These are phyloP conservation scores for Taiwanofungus camphoratus DNA, from an alignment of 1,284 basidiomycete genomes.

Conservation along the genomic window DNA sequence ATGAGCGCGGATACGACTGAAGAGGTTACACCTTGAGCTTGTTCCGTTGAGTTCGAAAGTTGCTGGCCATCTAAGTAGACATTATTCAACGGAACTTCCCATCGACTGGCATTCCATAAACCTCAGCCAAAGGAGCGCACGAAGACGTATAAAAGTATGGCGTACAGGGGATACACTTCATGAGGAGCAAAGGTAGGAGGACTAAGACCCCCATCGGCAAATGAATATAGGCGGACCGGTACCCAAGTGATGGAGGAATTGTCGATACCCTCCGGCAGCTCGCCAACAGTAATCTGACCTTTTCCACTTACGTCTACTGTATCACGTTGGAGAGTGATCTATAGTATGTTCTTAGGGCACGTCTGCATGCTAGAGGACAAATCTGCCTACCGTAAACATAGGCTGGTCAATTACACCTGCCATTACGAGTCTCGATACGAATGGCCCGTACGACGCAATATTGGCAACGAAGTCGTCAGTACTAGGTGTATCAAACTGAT, in stretches of 20 bases:
- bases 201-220: slow-evolving; percentile 31
- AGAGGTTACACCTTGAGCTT: slow-evolving; percentile 28
- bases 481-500: slow-evolving; percentile 23
- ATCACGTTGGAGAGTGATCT: slow-evolving; percentile 37
- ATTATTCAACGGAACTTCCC: slow-evolving; percentile 53
- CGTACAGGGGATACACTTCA: slow-evolving; percentile 32
- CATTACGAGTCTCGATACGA: slow-evolving; percentile 41
- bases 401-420: slow-evolving; percentile 38
- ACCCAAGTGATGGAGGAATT: slow-evolving; percentile 38
- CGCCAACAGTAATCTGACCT: slow-evolving; percentile 37
- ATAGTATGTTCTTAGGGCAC: background rate
- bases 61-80: slow-evolving; percentile 49
- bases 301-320: slow-evolving; percentile 32
- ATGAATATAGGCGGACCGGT: slow-evolving; percentile 34
- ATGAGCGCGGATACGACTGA: slow-evolving; percentile 42
- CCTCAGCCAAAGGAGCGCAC: background rate
- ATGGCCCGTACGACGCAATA: slow-evolving; percentile 37
- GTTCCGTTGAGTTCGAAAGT: slow-evolving; percentile 38
- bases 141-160: no score
- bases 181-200: slow-evolving; percentile 31
- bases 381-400: slow-evolving; percentile 33
- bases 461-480: slow-evolving; percentile 36
- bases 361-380: background rate
- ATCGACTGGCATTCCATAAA: slow-evolving; percentile 32
- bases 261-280: slow-evolving; percentile 33